Conservation (phyloP, 2,329 filamentous ascomycete species). For the Beauveria caledonica region DNA sequence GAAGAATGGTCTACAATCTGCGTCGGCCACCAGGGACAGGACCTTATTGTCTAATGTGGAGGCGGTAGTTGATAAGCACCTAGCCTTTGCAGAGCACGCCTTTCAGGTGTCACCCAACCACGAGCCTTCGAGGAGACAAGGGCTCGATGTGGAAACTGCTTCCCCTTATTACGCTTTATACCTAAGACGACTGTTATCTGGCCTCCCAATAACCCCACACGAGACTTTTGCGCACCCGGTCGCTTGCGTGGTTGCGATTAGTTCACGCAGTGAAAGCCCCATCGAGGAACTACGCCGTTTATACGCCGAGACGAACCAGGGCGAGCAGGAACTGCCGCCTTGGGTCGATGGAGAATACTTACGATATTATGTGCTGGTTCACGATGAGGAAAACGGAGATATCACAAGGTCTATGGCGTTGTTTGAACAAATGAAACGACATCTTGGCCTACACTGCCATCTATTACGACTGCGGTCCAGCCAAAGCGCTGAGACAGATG, state of each 20-base stretch:
- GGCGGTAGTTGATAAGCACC: conserved; percentile 68
- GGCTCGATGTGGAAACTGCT: conserved; percentile 41
- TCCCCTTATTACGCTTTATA: conserved; percentile 84
- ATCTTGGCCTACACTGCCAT: conserved; percentile 93
- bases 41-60: conserved; percentile 58
- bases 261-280: conserved; percentile 72
- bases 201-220: conserved; percentile 68
- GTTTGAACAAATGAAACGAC: conserved; percentile 99
- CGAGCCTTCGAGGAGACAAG: conserved; percentile 31
- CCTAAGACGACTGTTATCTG: conserved; percentile 72
- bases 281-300: conserved; percentile 80
- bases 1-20: conserved; percentile 20
- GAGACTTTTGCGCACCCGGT: conserved; percentile 95
- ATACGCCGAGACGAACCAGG: conserved; percentile 77
- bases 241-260: conserved; percentile 89
- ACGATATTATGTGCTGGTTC: conserved; percentile 90
- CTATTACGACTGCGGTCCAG: conserved; percentile 76
- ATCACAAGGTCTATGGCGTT: conserved; percentile 81
- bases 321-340: conserved; percentile 61
- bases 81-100: conserved; percentile 64
- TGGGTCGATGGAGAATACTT: conserved; percentile 92
- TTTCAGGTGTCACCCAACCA: conserved; percentile 30
- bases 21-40: conserved; percentile 22
- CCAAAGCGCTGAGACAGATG: conserved; percentile 80
- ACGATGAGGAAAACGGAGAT: conserved; percentile 93